Percentiles rank a stretch among this genome's conserved stretches.
These are phyloP conservation scores for Erigeron canadensis DNA, from an alignment of 129 eudicot species.

Conservation along the genomic window DNA sequence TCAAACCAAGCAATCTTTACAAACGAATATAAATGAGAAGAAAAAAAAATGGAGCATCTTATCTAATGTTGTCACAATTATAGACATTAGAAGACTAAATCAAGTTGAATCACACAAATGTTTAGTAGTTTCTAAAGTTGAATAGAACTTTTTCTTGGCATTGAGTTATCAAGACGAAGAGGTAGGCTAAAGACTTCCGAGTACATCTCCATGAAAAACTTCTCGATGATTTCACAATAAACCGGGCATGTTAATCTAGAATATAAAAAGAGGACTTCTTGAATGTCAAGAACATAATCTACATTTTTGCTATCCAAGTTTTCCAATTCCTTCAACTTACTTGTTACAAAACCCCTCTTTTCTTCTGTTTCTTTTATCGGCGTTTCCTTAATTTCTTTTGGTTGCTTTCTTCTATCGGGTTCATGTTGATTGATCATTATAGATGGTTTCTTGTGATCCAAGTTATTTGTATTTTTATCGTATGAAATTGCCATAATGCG, in stretches of 20 bases:
- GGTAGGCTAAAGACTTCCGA: conserved; percentile 21
- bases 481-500: conserved; percentile 17
- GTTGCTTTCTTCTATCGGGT: conserved; percentile 10
- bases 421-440: conserved; percentile 14
- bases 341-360: conserved; percentile 24
- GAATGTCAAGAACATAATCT: conserved; percentile 47
- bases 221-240: conserved; percentile 50
- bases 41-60: neutral
- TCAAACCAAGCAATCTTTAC: conserved; percentile 17
- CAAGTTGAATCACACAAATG: neutral
- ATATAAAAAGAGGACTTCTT: conserved; percentile 47
- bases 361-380: conserved; percentile 16
- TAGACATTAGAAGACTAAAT: neutral
- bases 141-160: conserved; percentile 1
- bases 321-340: conserved; percentile 47
- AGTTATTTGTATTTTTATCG: conserved; percentile 15
- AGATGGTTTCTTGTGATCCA: conserved; percentile 20
- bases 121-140: conserved; percentile 9
- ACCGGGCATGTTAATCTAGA: conserved; percentile 49
- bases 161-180: conserved; percentile 4
- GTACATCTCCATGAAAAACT: conserved; percentile 44
- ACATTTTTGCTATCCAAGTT: conserved; percentile 40
- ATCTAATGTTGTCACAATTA: neutral
- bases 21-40: conserved; percentile 13
- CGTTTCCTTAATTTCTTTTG: conserved; percentile 12